Evolutionary conservation across 441 rosid genomes (phyloP).

Genomic region (Eutrema salsugineum): DNA sequence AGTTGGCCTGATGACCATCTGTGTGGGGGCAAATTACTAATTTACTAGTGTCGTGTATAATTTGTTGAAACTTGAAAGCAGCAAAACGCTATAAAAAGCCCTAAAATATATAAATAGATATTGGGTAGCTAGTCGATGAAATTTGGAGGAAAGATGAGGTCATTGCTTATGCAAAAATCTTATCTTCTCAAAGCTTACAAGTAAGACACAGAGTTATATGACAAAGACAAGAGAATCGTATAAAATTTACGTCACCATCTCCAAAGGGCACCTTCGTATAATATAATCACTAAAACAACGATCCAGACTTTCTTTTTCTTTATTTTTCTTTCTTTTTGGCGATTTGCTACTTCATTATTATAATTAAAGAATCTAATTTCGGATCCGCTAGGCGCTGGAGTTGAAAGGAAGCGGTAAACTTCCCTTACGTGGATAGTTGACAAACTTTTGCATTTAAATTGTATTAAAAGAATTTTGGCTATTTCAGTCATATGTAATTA

Average conservation of each 20-base stretch:
- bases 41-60: too few relatives aligned
- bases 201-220: background rate
- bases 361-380: background rate
- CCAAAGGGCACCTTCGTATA: too few relatives aligned
- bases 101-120: too few relatives aligned
- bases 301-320: too few relatives aligned
- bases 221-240: background rate
- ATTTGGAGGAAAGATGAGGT: background rate
- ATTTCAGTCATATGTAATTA: background rate
- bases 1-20: too few relatives aligned
- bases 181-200: background rate
- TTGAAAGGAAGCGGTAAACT: background rate
- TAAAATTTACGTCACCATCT: background rate
- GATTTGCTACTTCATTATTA: background rate
- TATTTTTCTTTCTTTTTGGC: background rate
- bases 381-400: background rate
- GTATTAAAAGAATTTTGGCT: background rate
- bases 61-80: too few relatives aligned
- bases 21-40: too few relatives aligned
- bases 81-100: too few relatives aligned
- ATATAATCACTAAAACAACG: background rate
- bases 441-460: background rate
- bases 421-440: background rate
- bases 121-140: background rate
- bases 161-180: background rate